These are phyloP conservation scores for Gigaspora rosea DNA, from an alignment of 192 early-diverging fungal species.

Conservation along the genomic window DNA sequence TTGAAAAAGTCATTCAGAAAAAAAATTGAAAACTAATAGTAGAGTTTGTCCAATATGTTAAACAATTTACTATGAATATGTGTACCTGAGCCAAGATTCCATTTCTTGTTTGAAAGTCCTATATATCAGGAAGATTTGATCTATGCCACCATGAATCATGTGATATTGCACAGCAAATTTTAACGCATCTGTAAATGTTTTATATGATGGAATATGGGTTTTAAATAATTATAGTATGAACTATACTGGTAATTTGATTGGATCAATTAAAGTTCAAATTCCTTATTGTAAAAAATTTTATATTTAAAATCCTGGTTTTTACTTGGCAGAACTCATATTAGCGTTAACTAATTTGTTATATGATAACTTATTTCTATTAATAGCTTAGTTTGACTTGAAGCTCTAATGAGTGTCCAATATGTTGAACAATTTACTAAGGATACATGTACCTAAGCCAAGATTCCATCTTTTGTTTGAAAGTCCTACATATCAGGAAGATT, in stretches of 20 bases:
- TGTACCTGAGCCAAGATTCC: constrained; percentile 17
- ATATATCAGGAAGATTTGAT: constrained; percentile 10
- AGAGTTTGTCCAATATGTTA: constrained; percentile 6
- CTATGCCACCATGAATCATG: background rate
- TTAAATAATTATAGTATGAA: too few relatives aligned
- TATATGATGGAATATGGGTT: background rate
- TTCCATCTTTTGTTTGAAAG: constrained; percentile 23
- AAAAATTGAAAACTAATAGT: constrained; percentile 2
- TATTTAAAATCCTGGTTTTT: too few relatives aligned
- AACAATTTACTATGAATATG: constrained; percentile 14
- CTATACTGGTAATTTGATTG: too few relatives aligned
- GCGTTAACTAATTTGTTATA: constrained; percentile 6
- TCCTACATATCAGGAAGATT: constrained; percentile 17
- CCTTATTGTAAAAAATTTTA: too few relatives aligned
- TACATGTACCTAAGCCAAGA: background rate
- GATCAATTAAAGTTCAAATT: too few relatives aligned
- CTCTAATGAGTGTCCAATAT: too few relatives aligned
- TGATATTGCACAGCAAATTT: constrained; percentile 29
- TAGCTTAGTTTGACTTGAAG: constrained; percentile 24
- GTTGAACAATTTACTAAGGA: constrained; percentile 21
- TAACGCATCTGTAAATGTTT: constrained; percentile 29
- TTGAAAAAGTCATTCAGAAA: constrained; percentile 11
- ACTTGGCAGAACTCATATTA: background rate
- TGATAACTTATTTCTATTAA: background rate
- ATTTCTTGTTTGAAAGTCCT: constrained; percentile 22